These are phyloP conservation scores for Rhizoclosmatium sp. DNA, from an alignment of 192 early-diverging fungal species.

Conservation along the genomic window DNA sequence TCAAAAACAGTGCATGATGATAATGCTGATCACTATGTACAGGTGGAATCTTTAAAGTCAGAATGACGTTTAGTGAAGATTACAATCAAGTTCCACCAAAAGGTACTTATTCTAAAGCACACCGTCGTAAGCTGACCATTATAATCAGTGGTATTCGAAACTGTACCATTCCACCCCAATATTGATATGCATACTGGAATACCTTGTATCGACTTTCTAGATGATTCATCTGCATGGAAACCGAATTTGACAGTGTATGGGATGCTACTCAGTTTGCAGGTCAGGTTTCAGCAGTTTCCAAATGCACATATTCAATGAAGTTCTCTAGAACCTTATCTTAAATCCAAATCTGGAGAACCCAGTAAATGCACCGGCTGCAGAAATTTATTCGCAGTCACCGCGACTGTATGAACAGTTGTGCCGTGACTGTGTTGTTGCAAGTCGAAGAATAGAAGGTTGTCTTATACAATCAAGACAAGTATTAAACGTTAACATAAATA, in stretches of 20 bases:
- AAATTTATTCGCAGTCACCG: conserved; percentile 50
- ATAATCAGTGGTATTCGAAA: conserved; percentile 50
- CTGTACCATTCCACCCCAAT: conserved; percentile 67
- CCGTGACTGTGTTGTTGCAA: conserved; percentile 60
- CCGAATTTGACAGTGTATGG: conserved; percentile 42
- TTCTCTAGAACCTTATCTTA: conserved; percentile 46
- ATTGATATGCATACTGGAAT: conserved; percentile 56
- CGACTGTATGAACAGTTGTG: conserved; percentile 59
- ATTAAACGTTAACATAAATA: conserved; percentile 12
- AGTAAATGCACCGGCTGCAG: conserved; percentile 53
- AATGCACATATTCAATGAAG: not conserved
- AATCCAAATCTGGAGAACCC: conserved; percentile 54
- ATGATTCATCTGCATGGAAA: conserved; percentile 46
- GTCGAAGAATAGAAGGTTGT: conserved; percentile 47
- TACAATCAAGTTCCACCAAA: conserved; percentile 59
- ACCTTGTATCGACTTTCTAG: conserved; percentile 50
- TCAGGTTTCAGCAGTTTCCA: conserved; percentile 9
- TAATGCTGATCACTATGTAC: not conserved
- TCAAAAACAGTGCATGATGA: not conserved
- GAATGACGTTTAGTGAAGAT: conserved; percentile 51
- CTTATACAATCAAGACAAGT: not conserved
- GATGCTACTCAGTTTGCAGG: conserved; percentile 51
- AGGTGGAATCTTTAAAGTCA: conserved; percentile 54
- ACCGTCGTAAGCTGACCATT: not conserved
- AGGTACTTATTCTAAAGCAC: not conserved